Conservation (phyloP, 257 asterid species). For the Jasminum sambac region DNA sequence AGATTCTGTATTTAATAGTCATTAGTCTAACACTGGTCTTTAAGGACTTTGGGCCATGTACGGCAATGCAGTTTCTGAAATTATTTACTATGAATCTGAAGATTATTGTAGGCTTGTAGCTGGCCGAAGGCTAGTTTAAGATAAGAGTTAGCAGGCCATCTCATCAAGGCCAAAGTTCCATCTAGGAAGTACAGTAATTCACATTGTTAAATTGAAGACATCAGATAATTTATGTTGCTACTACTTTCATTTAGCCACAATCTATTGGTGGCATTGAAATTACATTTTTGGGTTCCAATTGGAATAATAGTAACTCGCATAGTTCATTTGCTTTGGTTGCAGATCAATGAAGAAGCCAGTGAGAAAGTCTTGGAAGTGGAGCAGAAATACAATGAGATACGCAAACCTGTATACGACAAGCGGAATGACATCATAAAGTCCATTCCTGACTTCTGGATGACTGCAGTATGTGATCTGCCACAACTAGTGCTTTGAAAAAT, state of each 20-base stretch:
- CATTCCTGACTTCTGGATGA: slow-evolving; percentile 94
- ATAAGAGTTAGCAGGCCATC: neutral
- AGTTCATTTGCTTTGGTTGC: slow-evolving; percentile 29
- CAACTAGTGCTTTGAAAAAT: neutral
- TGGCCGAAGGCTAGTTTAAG: neutral
- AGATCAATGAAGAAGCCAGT: slow-evolving; percentile 96
- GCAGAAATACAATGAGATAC: slow-evolving; percentile 78
- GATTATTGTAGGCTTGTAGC: neutral
- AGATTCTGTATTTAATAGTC: neutral
- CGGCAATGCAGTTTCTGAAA: neutral
- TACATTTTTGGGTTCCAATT: neutral
- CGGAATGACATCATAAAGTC: slow-evolving; percentile 69
- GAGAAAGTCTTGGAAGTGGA: slow-evolving; percentile 90
- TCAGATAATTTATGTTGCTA: neutral
- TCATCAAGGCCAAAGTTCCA: neutral
- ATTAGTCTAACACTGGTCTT: neutral
- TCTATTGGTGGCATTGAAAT: slow-evolving; percentile 16
- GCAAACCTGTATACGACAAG: slow-evolving; percentile 84
- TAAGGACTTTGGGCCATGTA: neutral
- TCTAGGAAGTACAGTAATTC: neutral
- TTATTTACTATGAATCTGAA: neutral
- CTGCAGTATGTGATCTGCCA: slow-evolving; percentile 62
- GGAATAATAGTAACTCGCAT: slow-evolving; percentile 8
- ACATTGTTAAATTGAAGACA: neutral
- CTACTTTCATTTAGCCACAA: slow-evolving; percentile 4